Percentiles rank a stretch among this genome's conserved stretches.
Evolutionary conservation across 2,329 filamentous ascomycete genomes (phyloP).

Genomic region (Colletotrichum sp.): DNA sequence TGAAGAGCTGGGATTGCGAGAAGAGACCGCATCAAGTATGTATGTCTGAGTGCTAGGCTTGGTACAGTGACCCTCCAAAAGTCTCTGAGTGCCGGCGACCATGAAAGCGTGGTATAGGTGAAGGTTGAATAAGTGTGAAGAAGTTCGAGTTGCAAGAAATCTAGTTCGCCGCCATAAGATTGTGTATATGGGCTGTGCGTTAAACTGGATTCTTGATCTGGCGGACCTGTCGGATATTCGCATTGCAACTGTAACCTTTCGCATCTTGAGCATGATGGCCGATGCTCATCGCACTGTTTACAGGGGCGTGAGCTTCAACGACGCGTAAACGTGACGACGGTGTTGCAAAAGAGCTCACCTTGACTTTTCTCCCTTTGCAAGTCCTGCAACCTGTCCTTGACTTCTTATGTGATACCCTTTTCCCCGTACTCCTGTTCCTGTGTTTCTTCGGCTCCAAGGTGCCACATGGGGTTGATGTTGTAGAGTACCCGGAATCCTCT

Average conservation of each 20-base stretch:
- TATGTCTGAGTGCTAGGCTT: background rate
- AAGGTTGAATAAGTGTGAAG: background rate
- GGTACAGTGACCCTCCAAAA: conserved; percentile 13
- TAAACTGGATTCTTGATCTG: background rate
- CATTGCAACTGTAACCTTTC: background rate
- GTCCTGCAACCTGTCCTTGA: background rate
- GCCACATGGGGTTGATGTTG: background rate
- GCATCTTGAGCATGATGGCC: background rate
- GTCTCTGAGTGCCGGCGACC: background rate
- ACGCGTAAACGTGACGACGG: background rate
- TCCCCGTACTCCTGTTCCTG: background rate
- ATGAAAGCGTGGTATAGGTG: background rate
- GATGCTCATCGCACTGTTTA: background rate
- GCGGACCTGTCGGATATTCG: background rate
- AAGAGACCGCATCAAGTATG: background rate
- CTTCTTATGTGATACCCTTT: background rate
- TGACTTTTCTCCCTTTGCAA: conserved; percentile 1
- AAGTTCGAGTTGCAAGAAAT: conserved; percentile 5
- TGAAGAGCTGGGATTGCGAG: conserved; percentile 6
- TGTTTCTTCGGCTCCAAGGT: background rate
- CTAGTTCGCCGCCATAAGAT: background rate
- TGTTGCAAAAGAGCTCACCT: background rate
- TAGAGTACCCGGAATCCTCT: background rate
- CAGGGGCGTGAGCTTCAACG: background rate
- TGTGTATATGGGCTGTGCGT: background rate